Evolutionary conservation across 2,329 filamentous ascomycete species (phyloP).

Genomic region (Metarhizium brunneum): DNA sequence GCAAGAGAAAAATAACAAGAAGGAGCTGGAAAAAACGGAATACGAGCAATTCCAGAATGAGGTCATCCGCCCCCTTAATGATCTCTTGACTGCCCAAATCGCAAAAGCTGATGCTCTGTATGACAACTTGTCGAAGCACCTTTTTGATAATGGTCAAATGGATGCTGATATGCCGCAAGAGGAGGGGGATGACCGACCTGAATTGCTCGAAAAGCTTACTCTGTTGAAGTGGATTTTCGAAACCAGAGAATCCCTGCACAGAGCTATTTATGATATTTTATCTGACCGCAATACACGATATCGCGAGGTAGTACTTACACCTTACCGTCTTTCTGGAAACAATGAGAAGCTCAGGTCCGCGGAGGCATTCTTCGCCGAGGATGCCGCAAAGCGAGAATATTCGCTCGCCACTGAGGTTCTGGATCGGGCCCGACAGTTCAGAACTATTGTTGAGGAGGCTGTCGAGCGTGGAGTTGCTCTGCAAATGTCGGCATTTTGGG

Average conservation of each 20-base stretch:
- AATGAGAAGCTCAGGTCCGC: constrained; percentile 72
- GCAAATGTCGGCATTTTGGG: constrained; percentile 93
- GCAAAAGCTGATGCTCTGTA: constrained; percentile 68
- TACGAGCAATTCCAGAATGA: constrained; percentile 78
- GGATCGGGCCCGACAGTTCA: constrained; percentile 66
- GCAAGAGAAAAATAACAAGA: constrained; percentile 60
- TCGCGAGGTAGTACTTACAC: constrained; percentile 70
- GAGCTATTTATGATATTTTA: constrained; percentile 75
- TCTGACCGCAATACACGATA: constrained; percentile 82
- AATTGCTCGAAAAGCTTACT: constrained; percentile 88
- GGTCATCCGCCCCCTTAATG: constrained; percentile 77
- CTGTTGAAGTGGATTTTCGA: constrained; percentile 97
- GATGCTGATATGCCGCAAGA: constrained; percentile 79
- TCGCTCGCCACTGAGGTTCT: constrained; percentile 64
- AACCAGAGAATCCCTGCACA: constrained; percentile 77
- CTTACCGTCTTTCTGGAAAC: constrained; percentile 68
- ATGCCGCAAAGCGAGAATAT: constrained; percentile 62
- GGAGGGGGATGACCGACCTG: constrained; percentile 90
- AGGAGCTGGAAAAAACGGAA: constrained; percentile 65
- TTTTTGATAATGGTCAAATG: constrained; percentile 57
- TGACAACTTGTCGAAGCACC: constrained; percentile 58
- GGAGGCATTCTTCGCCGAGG: constrained; percentile 71
- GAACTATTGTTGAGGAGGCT: constrained; percentile 71
- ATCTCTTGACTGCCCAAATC: constrained; percentile 68
- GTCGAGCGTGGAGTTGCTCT: constrained; percentile 82